phyloP scores from a whole-genome alignment of 768 basidiomycete species.

The Peribolospora baueri region DNA sequence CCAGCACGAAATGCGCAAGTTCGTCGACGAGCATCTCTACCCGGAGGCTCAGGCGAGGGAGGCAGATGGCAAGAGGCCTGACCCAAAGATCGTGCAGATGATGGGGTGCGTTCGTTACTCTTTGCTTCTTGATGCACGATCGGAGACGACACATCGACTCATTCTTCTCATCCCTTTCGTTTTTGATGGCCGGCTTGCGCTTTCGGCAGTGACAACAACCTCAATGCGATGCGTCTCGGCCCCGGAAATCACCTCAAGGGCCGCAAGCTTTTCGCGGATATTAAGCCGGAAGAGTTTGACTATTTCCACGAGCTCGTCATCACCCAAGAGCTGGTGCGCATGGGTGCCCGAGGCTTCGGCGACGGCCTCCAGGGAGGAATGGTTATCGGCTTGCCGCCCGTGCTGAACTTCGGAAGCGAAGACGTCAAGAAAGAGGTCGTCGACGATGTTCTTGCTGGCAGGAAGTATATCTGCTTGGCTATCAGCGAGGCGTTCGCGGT shows the following conservation, averaged over 20 bases:
- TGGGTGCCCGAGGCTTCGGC: slow-evolving; percentile 48
- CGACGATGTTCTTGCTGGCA: slow-evolving; percentile 34
- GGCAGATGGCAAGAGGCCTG: slow-evolving; percentile 70
- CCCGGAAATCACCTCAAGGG: slow-evolving; percentile 74
- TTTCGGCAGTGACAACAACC: slow-evolving; percentile 34
- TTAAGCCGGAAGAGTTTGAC: slow-evolving; percentile 62
- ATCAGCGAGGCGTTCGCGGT: slow-evolving; percentile 76
- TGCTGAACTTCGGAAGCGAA: slow-evolving; percentile 58
- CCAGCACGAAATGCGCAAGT: slow-evolving; percentile 37
- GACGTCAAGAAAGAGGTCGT: slow-evolving; percentile 43
- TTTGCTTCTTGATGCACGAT: neutral
- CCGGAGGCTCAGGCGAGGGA: slow-evolving; percentile 58
- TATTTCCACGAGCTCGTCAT: slow-evolving; percentile 77
- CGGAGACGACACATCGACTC: too few species aligned
- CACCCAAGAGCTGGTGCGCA: slow-evolving; percentile 48
- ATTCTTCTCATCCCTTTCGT: neutral
- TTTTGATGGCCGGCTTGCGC: slow-evolving; percentile 4
- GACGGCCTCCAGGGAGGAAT: slow-evolving; percentile 29
- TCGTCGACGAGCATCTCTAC: slow-evolving; percentile 43
- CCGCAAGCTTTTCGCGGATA: slow-evolving; percentile 41
- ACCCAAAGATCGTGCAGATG: slow-evolving; percentile 46
- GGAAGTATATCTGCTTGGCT: slow-evolving; percentile 55
- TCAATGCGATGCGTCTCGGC: slow-evolving; percentile 79
- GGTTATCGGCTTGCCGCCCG: slow-evolving; percentile 34
- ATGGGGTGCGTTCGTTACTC: slow-evolving; percentile 39